Base-by-base conservation (phyloP, 2,329 filamentous ascomycete species). In the Botrytis hyacinthi region DNA sequence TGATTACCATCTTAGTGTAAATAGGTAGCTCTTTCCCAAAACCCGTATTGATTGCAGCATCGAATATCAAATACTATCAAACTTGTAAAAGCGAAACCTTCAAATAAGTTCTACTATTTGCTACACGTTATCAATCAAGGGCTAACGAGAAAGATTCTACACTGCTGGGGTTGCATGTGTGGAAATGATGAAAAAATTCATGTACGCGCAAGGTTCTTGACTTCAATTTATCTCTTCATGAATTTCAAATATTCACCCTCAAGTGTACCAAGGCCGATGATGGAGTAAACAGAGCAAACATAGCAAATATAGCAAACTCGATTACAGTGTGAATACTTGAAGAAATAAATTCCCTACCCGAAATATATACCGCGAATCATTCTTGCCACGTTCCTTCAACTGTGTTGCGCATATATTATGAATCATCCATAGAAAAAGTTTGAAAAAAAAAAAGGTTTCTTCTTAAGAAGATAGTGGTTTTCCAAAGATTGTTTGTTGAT, bases 401-500 rank as follows among this genome's bases (percentile, higher is more conserved):
- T 20, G 20, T 22, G 2, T 9, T 22, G 20, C 7, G 44, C 44
- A 46, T 46, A 22, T 20, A 7, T 6, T 22, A 9, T 46, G 44
- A 22, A 46, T 46, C 6, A 20, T 46, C 1, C 20, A 51, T 12
- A 51, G 3, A 51, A 51, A 51, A n/a, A n/a, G 12, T 42, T 42
- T 26, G 4, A 40, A n/a, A n/a, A n/a, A n/a, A n/a, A n/a, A 61
- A 40, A 37, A 40, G 26, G 20, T 1, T 29, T 62, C 60, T 62
- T 62, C 60, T 20, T 44, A 42, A 62, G 60, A 62, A 62, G 37
- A 44, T n/a, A 1, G n/a, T 2, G 26, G 14, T 26, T 18, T 62
- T 62, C 60, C 60, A 62, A 62, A 62, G 60, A 62, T 42, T 62
- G 37, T 62, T 62, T 62, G 12, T 29, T 35, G 16, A 35, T 62